Evolutionary conservation across 441 rosid species (phyloP).

Genomic region (Eutrema salsugineum): DNA sequence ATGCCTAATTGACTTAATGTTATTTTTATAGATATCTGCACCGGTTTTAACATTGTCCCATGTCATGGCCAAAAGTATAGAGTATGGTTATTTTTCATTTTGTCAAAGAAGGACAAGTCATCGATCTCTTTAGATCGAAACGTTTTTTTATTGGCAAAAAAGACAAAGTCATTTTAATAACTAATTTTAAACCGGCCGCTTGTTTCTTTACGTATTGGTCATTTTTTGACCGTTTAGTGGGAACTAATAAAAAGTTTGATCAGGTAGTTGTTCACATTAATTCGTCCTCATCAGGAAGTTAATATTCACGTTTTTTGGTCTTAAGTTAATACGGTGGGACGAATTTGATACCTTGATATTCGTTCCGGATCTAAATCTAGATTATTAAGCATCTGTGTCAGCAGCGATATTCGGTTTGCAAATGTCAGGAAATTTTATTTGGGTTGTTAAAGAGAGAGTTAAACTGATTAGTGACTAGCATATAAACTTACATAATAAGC

Average conservation of each 20-base stretch:
- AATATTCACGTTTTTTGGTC: not conserved
- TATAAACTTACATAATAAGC: not conserved
- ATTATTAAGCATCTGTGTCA: not conserved
- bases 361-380: not conserved
- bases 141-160: not conserved
- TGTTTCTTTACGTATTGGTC: conserved; percentile 21
- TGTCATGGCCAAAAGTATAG: conserved; percentile 1
- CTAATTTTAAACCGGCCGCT: conserved; percentile 5
- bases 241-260: not conserved
- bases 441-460: not conserved
- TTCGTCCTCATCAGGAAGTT: not conserved
- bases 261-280: conserved; percentile 19
- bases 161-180: conserved; percentile 1
- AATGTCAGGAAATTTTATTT: not conserved
- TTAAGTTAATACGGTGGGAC: not conserved
- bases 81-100: conserved; percentile 2
- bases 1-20: conserved; percentile 1
- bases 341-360: not conserved
- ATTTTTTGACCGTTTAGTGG: conserved; percentile 26
- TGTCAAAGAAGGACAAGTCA: conserved; percentile 16
- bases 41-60: conserved; percentile 4
- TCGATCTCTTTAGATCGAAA: not conserved
- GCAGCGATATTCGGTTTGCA: not conserved
- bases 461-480: not conserved
- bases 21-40: not conserved